These are phyloP conservation scores for Coniella lustricola DNA, from an alignment of 2,329 filamentous ascomycete species.

Conservation along the genomic window DNA sequence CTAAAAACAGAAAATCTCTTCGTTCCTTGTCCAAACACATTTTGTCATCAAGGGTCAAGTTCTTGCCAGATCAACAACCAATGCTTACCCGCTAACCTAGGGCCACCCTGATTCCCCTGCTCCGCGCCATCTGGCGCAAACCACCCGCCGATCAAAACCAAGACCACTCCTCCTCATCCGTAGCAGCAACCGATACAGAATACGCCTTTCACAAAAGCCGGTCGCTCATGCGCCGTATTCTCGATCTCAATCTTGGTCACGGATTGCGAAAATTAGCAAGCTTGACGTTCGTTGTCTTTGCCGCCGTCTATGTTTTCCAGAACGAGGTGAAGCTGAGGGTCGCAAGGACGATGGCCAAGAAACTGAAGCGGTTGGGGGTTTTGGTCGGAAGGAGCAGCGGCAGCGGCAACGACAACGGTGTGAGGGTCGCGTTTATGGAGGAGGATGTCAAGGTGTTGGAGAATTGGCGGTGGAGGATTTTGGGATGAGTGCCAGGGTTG, in stretches of 20 bases:
- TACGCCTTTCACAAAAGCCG: constrained; percentile 48
- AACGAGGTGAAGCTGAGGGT: constrained; percentile 52
- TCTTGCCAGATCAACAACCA: not conserved
- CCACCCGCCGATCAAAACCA: constrained; percentile 29
- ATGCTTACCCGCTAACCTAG: constrained; percentile 29
- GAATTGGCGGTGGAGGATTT: constrained; percentile 51
- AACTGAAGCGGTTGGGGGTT: constrained; percentile 39
- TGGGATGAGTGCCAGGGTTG: constrained; percentile 33
- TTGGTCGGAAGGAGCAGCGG: constrained; percentile 42
- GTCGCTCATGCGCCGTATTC: constrained; percentile 43
- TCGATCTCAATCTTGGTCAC: constrained; percentile 33
- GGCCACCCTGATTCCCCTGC: constrained; percentile 43
- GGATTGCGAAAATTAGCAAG: constrained; percentile 37
- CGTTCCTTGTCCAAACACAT: too few relatives aligned
- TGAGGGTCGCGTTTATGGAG: constrained; percentile 29
- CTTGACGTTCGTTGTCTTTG: constrained; percentile 48
- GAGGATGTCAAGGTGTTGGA: constrained; percentile 42
- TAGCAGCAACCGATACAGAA: constrained; percentile 48
- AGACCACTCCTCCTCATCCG: too few relatives aligned
- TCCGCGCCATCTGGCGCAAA: constrained; percentile 45
- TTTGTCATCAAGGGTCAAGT: not conserved
- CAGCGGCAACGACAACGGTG: too few relatives aligned
- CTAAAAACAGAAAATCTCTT: too few relatives aligned
- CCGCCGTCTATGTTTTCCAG: constrained; percentile 51
- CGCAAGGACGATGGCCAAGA: constrained; percentile 42